phyloP scores from a whole-genome alignment of 2,329 filamentous ascomycete genomes.

The Monosporascus sp. region DNA sequence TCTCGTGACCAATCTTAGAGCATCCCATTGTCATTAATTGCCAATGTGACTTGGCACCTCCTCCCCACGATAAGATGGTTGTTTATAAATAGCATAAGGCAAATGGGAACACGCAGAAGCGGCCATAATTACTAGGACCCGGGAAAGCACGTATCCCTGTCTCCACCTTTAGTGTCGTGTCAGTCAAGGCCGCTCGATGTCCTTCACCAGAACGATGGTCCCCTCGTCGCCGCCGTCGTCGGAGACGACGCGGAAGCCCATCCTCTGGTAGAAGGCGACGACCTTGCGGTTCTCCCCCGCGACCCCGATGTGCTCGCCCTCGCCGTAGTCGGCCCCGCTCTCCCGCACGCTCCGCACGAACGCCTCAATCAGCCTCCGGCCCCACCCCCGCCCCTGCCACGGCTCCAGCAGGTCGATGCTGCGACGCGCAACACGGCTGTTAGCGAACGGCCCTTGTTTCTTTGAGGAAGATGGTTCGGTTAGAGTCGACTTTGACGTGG shows the following conservation, averaged over 20 bases:
- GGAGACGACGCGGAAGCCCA: slow-evolving; percentile 37
- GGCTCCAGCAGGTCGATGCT: slow-evolving; percentile 39
- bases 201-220: slow-evolving; percentile 38
- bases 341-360: slow-evolving; percentile 35
- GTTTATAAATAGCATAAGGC: neutral
- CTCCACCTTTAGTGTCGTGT: too few relatives aligned
- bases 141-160: too few relatives aligned
- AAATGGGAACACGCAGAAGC: neutral
- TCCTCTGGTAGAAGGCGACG: slow-evolving; percentile 42
- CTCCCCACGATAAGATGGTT: neutral
- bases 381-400: slow-evolving; percentile 41
- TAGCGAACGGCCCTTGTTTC: too few relatives aligned
- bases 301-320: slow-evolving; percentile 40
- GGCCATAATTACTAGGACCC: neutral
- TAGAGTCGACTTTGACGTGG: too few relatives aligned
- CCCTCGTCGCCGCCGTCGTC: slow-evolving; percentile 26
- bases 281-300: slow-evolving; percentile 43
- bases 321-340: slow-evolving; percentile 23
- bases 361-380: slow-evolving; percentile 33
- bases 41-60: neutral
- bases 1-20: too few relatives aligned
- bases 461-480: too few relatives aligned
- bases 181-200: slow-evolving; percentile 16
- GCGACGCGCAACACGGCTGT: too few relatives aligned
- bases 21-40: too few relatives aligned